Conservation (phyloP, 306 rosid genomes). For the Cicer pinnatifidum region DNA sequence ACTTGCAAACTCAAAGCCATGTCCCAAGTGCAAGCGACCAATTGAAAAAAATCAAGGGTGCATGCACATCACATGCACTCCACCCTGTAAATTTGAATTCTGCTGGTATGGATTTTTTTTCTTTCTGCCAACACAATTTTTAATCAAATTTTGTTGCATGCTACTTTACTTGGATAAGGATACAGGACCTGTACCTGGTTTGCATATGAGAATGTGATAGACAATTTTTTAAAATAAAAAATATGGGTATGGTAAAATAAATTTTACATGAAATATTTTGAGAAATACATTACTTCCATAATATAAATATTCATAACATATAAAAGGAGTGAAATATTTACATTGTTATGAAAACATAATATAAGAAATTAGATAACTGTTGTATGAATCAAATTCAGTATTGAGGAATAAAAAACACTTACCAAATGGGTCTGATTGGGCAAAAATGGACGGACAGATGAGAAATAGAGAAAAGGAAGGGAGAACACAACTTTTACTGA, state of each 20-base stretch:
- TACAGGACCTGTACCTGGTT: background rate
- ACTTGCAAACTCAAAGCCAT: slow-evolving; percentile 80
- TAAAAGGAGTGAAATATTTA: background rate
- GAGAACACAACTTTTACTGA: background rate
- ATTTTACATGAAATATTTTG: background rate
- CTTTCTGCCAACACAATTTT: background rate
- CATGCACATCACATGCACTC: slow-evolving; percentile 94
- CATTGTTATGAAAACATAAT: background rate
- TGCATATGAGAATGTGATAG: background rate
- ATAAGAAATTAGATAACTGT: background rate
- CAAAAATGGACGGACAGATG: background rate
- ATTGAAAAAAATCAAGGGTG: slow-evolving; percentile 95
- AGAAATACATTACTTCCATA: background rate
- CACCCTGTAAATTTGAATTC: slow-evolving; percentile 88
- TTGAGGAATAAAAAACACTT: background rate
- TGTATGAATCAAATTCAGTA: too few relatives aligned
- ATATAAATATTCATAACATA: background rate
- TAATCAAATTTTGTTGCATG: slow-evolving; percentile 5
- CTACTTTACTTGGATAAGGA: background rate
- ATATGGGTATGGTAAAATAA: background rate
- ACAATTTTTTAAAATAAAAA: background rate
- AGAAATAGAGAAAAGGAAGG: background rate
- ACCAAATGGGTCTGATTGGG: background rate
- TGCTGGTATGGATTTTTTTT: slow-evolving; percentile 70
- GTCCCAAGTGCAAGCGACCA: slow-evolving; percentile 93